Percentiles rank a stretch among this genome's conserved stretches.
Evolutionary conservation across 768 basidiomycete genomes (phyloP).

Genomic region (Sarcodon aspratus): DNA sequence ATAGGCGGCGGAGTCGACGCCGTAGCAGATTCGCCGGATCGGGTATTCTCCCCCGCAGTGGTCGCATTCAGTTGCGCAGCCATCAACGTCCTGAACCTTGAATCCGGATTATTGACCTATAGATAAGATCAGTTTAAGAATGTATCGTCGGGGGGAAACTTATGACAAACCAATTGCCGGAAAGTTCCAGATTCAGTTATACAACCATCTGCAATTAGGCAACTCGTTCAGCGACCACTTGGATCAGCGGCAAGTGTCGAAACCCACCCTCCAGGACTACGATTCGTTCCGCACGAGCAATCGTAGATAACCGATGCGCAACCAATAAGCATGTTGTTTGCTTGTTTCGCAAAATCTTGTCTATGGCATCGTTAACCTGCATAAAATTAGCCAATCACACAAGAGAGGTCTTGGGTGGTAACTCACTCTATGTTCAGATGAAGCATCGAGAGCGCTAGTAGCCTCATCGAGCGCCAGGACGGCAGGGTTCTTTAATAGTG

Average conservation of each 20-base stretch:
- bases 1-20: neutral
- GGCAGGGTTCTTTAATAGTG: slow-evolving; percentile 78
- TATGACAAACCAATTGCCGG: slow-evolving; percentile 48
- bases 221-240: neutral
- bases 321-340: slow-evolving; percentile 85
- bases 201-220: slow-evolving; percentile 40
- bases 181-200: slow-evolving; percentile 81
- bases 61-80: slow-evolving; percentile 68
- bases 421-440: slow-evolving; percentile 70
- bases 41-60: neutral
- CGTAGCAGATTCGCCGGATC: neutral
- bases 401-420: neutral
- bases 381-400: neutral
- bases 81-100: slow-evolving; percentile 81
- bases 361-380: slow-evolving; percentile 83
- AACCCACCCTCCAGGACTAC: slow-evolving; percentile 76
- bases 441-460: slow-evolving; percentile 80
- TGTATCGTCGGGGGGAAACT: neutral
- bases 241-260: neutral
- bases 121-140: slow-evolving; percentile 1
- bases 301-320: slow-evolving; percentile 83
- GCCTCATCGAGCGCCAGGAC: slow-evolving; percentile 88
- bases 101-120: slow-evolving; percentile 56
- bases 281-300: slow-evolving; percentile 82
- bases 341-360: slow-evolving; percentile 68